A percentile compares a stretch with the other conserved stretches of the same genome.
Evolutionary conservation across 2,329 filamentous ascomycete genomes (phyloP).

Genomic region (Epichloe uncinata): DNA sequence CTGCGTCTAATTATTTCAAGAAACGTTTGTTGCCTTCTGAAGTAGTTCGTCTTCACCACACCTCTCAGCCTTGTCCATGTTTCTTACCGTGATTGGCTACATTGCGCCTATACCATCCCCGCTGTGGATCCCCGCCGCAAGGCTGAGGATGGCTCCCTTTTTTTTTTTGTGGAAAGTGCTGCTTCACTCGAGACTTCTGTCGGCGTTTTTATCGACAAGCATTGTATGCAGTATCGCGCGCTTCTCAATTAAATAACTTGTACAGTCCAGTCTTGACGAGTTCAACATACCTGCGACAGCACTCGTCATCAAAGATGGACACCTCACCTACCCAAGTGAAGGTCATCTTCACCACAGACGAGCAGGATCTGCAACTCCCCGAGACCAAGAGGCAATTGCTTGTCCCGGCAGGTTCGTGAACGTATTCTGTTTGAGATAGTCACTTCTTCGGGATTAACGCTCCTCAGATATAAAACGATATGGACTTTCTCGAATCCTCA

Average conservation of each 20-base stretch:
- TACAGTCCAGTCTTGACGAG: not conserved
- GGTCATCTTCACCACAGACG: conserved; percentile 53
- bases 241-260: too few species aligned
- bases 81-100: not conserved
- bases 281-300: not conserved
- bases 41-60: not conserved
- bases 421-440: not conserved
- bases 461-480: conserved; percentile 50
- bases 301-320: conserved; percentile 18
- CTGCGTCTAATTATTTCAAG: too few species aligned
- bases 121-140: not conserved
- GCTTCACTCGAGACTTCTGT: not conserved
- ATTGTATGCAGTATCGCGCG: too few species aligned
- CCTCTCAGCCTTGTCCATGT: not conserved
- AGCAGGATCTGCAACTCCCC: conserved; percentile 47
- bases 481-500: conserved; percentile 56
- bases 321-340: conserved; percentile 42
- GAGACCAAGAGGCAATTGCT: conserved; percentile 49
- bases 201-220: not conserved
- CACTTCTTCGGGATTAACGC: not conserved
- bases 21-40: too few species aligned
- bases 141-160: not conserved
- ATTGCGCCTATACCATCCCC: not conserved
- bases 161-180: not conserved
- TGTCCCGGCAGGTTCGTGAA: conserved; percentile 40